phyloP scores from a whole-genome alignment of 768 basidiomycete species.

The Phlebiopsis flavidoalba region DNA sequence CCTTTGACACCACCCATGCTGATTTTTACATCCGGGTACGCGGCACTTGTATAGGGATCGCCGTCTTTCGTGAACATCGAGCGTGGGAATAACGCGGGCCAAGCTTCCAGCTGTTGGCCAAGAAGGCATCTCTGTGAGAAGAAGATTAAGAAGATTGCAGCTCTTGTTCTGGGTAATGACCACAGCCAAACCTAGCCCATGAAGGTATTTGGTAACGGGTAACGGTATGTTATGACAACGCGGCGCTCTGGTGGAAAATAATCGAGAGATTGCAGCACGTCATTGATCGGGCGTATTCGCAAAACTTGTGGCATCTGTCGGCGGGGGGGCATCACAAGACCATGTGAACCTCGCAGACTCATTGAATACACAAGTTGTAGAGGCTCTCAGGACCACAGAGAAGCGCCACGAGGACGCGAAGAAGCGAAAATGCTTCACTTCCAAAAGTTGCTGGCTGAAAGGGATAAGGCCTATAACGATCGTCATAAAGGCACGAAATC shows the following conservation, averaged over 20 bases:
- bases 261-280: conserved; percentile 44
- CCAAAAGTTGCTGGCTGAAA: conserved; percentile 63
- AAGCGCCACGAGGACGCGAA: conserved; percentile 59
- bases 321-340: conserved; percentile 54
- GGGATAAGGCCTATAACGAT: conserved; percentile 63
- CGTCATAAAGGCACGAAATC: conserved; percentile 64
- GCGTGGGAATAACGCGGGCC: conserved; percentile 70
- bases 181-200: conserved; percentile 61
- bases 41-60: conserved; percentile 68
- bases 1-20: background rate
- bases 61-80: conserved; percentile 63
- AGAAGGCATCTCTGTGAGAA: conserved; percentile 69
- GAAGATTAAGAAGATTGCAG: conserved; percentile 52
- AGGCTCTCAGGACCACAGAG: conserved; percentile 56
- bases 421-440: conserved; percentile 72
- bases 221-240: conserved; percentile 38
- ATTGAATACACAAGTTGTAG: conserved; percentile 54
- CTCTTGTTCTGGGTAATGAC: conserved; percentile 59
- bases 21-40: conserved; percentile 51
- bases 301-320: conserved; percentile 59
- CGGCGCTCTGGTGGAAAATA: background rate
- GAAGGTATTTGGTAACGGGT: conserved; percentile 44
- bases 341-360: conserved; percentile 64
- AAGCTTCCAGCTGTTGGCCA: conserved; percentile 63
- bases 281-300: conserved; percentile 65